Percentiles rank a stretch among this genome's conserved stretches.
These are phyloP conservation scores for Mentha longifolia DNA, from an alignment of 257 asterid species.

Conservation along the genomic window DNA sequence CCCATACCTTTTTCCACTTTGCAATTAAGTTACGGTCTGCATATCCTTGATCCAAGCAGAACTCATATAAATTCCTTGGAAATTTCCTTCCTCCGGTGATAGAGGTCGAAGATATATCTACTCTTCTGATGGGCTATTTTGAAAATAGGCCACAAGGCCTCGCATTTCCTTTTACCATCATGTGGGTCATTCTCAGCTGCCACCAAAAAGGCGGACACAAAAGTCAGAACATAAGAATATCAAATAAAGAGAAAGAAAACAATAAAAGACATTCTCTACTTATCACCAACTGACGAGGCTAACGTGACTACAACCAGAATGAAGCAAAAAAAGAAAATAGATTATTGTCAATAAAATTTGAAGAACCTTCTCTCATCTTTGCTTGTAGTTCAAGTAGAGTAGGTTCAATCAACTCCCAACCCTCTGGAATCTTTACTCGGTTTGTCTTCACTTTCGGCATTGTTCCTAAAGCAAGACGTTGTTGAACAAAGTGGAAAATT, in stretches of 20 bases:
- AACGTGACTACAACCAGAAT: too few relatives aligned
- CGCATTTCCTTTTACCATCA: constrained; percentile 86
- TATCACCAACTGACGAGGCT: too few relatives aligned
- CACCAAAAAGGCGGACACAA: constrained; percentile 2
- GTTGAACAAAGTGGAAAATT: background rate
- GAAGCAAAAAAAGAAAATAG: background rate
- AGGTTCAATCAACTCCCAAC: constrained; percentile 96
- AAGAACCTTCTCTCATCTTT: constrained; percentile 89
- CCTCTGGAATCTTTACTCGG: constrained; percentile 79
- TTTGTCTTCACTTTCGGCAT: constrained; percentile 97
- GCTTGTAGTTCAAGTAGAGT: constrained; percentile 84
- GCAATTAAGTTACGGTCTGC: too few relatives aligned
- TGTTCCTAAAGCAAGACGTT: constrained; percentile 29
- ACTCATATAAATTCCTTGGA: constrained; percentile 83
- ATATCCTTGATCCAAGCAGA: too few relatives aligned
- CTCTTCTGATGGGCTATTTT: constrained; percentile 94
- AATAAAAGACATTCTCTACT: too few relatives aligned
- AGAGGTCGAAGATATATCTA: constrained; percentile 80
- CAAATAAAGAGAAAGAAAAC: background rate
- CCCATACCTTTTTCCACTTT: too few relatives aligned
- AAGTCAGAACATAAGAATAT: background rate
- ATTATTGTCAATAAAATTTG: background rate
- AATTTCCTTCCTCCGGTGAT: constrained; percentile 76
- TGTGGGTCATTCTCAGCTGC: constrained; percentile 90
- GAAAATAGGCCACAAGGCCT: constrained; percentile 91